Evolutionary conservation across 1,139 yeast species (phyloP), one percentile per base, ranked within the genome.

Genomic region (Debaryomyces coudertii): DNA sequence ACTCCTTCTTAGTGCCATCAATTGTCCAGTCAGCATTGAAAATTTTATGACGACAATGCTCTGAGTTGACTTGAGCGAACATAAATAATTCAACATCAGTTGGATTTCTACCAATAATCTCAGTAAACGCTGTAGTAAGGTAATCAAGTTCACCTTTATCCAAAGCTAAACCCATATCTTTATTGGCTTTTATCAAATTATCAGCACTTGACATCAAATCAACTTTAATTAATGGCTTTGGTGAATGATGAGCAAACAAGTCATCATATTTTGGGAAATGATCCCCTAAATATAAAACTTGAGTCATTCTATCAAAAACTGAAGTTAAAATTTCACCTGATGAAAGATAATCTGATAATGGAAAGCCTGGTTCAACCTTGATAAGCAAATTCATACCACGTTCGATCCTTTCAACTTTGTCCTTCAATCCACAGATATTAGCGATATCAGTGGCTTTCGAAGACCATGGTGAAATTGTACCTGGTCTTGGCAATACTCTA

Each of bases 1-100:
- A 65, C 43, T 87, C 86, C 66, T 89, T 88, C 58, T 78, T 69
- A 48, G 80, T 77, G 43, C 90, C 92, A 66, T 95, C 98, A 55
- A 95, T 89, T 51, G 90, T 89, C 99, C 99, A 95, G 60, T 89
- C 96, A 42, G 99, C 99, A 62, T 95, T 95, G 79, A 95, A 95
- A 55, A 95, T 93, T 73, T 95, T 95, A 76, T 95, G 99, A 69
- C 99, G 89, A 76, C 99, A 95, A 72, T 95, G 99, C 72, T 95
- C 99, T 16, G 98, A 90, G 73, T 95, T 95, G 57, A 95, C 99
- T 71, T 95, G 99, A 40, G 99, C 99, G 75, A 95, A 95, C 98
- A 95, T 95, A 71, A 95, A 95, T 55, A 95, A 77, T 68, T 95
- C 99, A 22, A 92, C 98, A 66, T 95, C 99, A 24, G 99, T 93